Percentiles rank a stretch among this genome's conserved stretches.
These are phyloP conservation scores for Pyrus hybrid DNA, from an alignment of 331 rosid species.

Conservation along the genomic window DNA sequence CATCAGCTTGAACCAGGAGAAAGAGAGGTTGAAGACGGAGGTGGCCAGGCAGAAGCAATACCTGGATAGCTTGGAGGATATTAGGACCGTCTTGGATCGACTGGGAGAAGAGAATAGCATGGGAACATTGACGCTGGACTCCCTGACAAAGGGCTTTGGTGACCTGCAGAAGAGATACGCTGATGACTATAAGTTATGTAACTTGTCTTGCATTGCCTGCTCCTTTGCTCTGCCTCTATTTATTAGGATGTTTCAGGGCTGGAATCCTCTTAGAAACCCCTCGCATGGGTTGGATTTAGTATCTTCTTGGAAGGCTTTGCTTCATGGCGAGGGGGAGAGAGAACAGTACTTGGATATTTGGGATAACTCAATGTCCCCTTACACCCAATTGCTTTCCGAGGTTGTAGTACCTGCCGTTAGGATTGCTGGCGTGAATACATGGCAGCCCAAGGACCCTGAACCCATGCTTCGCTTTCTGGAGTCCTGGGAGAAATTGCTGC, in stretches of 20 bases:
- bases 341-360: slow-evolving; percentile 49
- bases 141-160: slow-evolving; percentile 51
- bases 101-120: slow-evolving; percentile 47
- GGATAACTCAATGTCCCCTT: slow-evolving; percentile 57
- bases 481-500: slow-evolving; percentile 75
- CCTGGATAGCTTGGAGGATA: slow-evolving; percentile 51
- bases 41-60: slow-evolving; percentile 58
- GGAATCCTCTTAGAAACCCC: slow-evolving; percentile 87
- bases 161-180: slow-evolving; percentile 51
- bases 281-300: slow-evolving; percentile 62
- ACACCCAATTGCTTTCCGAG: slow-evolving; percentile 70
- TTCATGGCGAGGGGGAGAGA: slow-evolving; percentile 49
- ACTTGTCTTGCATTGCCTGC: slow-evolving; percentile 82
- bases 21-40: slow-evolving; percentile 57
- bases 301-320: slow-evolving; percentile 63
- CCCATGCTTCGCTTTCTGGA: slow-evolving; percentile 82
- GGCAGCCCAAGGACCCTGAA: slow-evolving; percentile 95
- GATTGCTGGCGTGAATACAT: slow-evolving; percentile 73
- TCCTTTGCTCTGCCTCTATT: slow-evolving; percentile 76
- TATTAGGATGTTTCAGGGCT: slow-evolving; percentile 79
- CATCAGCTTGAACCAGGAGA: slow-evolving; percentile 62
- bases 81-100: slow-evolving; percentile 41
- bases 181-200: slow-evolving; percentile 70
- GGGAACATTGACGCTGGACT: slow-evolving; percentile 66
- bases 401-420: slow-evolving; percentile 86